Evolutionary conservation across 225 moss, liverwort and hornwort species (phyloP), one percentile per base, ranked within the genome.

Genomic region (Polytrichum commune): DNA sequence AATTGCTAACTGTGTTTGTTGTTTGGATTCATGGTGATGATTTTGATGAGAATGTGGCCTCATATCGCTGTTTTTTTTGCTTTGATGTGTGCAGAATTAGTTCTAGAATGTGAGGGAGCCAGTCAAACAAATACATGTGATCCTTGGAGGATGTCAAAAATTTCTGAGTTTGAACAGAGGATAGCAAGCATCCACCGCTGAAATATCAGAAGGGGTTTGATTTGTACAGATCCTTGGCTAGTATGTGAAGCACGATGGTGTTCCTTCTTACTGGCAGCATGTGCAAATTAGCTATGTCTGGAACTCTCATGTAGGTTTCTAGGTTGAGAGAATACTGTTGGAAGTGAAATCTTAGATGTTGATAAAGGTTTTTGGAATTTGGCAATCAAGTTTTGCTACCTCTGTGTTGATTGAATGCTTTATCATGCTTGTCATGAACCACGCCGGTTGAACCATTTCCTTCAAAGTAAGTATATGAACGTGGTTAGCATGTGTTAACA

Each of bases 51-150:
- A 29, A 55, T 19, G 62, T 71, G n/a, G 24, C 32, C 73, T 80
- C 73, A 78, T 75, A 60, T 75, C 56, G 16, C 28, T 32, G 4
- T 1, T 18, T 19, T 19, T n/a, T 22, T 54, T 54, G 24, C 33
- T 7, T 3, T 55, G 27, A 66, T 74, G 75, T 68, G 53, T 73
- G 83, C 86, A 86, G 86, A 86, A 82, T 61, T 86, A 86, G 79
- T 77, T 33, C 4, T 74, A 60, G 67, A 75, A 29, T 56, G 29
- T 54, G 64, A 69, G 46, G 73, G 54, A 28, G 63, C 30, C 29
- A 75, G 54, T 63, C 71, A 68, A 53, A 63, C 76, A 70, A 26
- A 76, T 69, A 68, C 66, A 64, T 70, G 65, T 65, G 60, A 18
- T 64, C 3, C 64, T 28, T 67, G 46, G 22, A 20, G 33, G 24